Base-by-base conservation (phyloP, 345 rosid genomes). In the Hypericum perforatum region DNA sequence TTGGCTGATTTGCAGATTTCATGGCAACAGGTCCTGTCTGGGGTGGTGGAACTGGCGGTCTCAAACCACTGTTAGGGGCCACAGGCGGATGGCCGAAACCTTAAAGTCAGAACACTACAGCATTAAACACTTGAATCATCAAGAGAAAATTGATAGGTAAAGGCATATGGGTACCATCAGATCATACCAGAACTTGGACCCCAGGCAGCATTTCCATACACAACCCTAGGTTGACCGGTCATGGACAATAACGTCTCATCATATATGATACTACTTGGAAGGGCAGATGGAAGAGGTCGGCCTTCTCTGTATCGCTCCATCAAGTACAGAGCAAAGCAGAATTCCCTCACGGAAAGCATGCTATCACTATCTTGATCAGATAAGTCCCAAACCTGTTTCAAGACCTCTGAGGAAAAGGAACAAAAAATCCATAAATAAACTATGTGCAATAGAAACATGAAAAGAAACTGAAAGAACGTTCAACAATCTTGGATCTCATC, bases 271-370 rank as follows among this genome's bases (percentile, higher is more conserved):
- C 71, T 81, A 59, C 82, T 80, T 29, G 98, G 98, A 62, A 92
- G 88, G 45, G 75, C 40, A 7, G 83, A 53, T 39, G 98, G 98
- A 65, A 88, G 95, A 61, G 94, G 78, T 57, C 79, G 82, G 16
- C 98, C 98, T 73, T 88, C 98, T 76, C 95, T 88, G 63, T 50
- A 77, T 44, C 90, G 88, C 78, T 92, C 97, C 97, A 90, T 90
- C 77, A 90, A 70, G 74, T 90, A 90, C 45, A 90, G 84, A 57
- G 97, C 86, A 73, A 80, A 79, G 78, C 96, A 92, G 59, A 92
- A 92, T 62, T 92, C 98, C 73, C 94, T 88, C 82, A 88, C 72
- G 57, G 98, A 88, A 70, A 92, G 96, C 96, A 92, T 92, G 76
- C 96, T 88, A 68, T 92, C 98, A 71, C 62, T 76, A 63, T 92